Evolutionary conservation across 1,284 basidiomycete genomes (phyloP), one percentile per base, ranked within the genome.

Genomic region (Ustilago lituana): DNA sequence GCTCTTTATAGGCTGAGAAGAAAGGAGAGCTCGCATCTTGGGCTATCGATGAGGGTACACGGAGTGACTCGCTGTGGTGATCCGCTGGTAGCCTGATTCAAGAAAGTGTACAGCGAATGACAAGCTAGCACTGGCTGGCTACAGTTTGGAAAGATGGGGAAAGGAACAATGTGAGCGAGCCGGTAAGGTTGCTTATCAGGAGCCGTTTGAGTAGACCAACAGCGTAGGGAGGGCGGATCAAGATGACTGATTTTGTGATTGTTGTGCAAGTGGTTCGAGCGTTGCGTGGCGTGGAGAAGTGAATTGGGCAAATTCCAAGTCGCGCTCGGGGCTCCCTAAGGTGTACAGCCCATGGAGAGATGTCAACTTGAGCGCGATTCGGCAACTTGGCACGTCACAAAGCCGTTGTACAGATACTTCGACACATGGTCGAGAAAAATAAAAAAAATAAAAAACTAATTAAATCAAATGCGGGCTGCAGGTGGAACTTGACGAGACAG

Each of bases 1-100:
- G 38, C 37, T 38, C 62, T 59, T 65, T 65, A 65, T 65, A 59
- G 46, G 38, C 32, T 49, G 49, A 11, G 62, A 58, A 17, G 55
- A 46, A 38, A 65, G 41, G 5, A 53, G 6, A 17, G 40, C 23
- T 22, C 55, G 55, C 62, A 65, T 65, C 17, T 3, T 53, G 23
- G 31, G 37, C 26, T 39, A 38, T 17, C n/a, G 6, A n/a, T n/a
- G n/a, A n/a, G n/a, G n/a, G n/a, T n/a, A n/a, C n/a, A n/a, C n/a
- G n/a, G 4, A 12, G 27, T 29, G 27, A 38, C 20, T 11, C n/a
- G 24, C 39, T 41, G 22, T 41, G n/a, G n/a, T n/a, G 23, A 41
- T 27, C 27, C 14, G 39, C 39, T 41, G 17, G n/a, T n/a, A n/a
- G n/a, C n/a, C n/a, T n/a, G n/a, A n/a, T n/a, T n/a, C n/a, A n/a